phyloP scores from a whole-genome alignment of 371 early-diverging fungal species.

The Dichotomocladium elegans region DNA sequence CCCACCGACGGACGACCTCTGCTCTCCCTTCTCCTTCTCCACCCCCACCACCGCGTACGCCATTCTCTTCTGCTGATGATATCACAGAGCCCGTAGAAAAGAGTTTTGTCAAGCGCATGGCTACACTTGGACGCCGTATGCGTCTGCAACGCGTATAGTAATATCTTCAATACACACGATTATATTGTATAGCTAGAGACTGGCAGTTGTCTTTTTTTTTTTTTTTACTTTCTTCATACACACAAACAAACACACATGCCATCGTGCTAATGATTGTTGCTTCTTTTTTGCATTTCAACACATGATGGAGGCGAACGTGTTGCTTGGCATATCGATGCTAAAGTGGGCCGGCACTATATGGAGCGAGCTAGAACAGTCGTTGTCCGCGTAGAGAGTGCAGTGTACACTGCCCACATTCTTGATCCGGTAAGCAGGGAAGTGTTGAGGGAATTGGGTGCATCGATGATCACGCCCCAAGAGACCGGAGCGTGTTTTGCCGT shows the following conservation, averaged over 20 bases:
- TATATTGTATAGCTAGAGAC: background rate
- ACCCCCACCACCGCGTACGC: too few species aligned
- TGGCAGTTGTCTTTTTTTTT: background rate
- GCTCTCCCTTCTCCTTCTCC: too few species aligned
- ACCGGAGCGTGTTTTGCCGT: conserved; percentile 22
- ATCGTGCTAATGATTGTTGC: background rate
- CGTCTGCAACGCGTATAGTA: conserved; percentile 14
- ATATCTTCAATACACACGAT: background rate
- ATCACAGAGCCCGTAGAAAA: background rate
- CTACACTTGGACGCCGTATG: conserved; percentile 29
- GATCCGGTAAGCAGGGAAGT: conserved; percentile 25
- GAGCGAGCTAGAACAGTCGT: conserved; percentile 24
- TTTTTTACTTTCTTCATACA: background rate
- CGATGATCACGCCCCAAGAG: conserved; percentile 28
- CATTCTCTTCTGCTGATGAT: too few species aligned
- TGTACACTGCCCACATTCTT: conserved; percentile 30
- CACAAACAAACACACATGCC: background rate
- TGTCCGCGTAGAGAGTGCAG: conserved; percentile 36
- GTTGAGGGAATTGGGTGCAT: conserved; percentile 24
- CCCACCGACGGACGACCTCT: background rate
- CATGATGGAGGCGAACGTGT: conserved; percentile 23
- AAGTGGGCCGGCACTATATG: conserved; percentile 43
- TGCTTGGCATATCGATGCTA: conserved; percentile 22
- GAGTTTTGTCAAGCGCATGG: conserved; percentile 38
- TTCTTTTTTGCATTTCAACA: conserved; percentile 13